Base-by-base conservation (phyloP, 2,329 filamentous ascomycete species). In the Botrytis pseudocinerea region DNA sequence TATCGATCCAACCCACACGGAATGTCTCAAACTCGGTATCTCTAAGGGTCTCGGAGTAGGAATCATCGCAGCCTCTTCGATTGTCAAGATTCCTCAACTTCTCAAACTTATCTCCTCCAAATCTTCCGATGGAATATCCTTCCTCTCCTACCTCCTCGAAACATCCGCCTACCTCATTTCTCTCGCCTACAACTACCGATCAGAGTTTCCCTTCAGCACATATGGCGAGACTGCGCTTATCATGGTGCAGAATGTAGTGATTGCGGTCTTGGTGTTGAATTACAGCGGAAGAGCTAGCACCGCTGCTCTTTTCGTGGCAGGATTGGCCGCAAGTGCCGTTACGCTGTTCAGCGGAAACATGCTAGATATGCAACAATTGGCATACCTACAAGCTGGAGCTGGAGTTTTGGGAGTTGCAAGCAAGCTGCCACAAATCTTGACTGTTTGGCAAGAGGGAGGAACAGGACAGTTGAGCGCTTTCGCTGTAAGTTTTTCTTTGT, bases 71-170 rank as follows among this genome's bases (percentile, higher is more conserved):
- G 94, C 94, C 70, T 95, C 93, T 42, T 91, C 93, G 71, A 90
- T 98, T 79, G 95, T 99, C 85, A 99, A 99, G 85, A 90, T 99
- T 40, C 96, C 96, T 0, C 96, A 99, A 86, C 95, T 99, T 81
- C 83, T 98, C 82, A 99, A 99, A 86, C 90, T 99, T 69, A 84
- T 96, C 80, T 87, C 87, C 80, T 94, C 93, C 65, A 89, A 90
- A 79, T 97, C 94, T 68, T 90, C 94, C 42, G 89, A 90, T 62
- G 96, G 96, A 78, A 88, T 99, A 75, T 94, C 91, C 66, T 97
- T 98, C 84, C 88, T 97, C 62, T 92, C 93, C 46, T 98, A 98
- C 85, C 87, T 96, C 48, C 93, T 99, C 81, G 96, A 99, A 85
- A 98, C 94, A 14, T 87, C 89, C 72, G 90, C 92, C 73, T 95